A percentile compares a stretch with the other conserved stretches of the same genome.
Evolutionary conservation across 1,284 basidiomycete species (phyloP).

Genomic region (Pterula multifida): DNA sequence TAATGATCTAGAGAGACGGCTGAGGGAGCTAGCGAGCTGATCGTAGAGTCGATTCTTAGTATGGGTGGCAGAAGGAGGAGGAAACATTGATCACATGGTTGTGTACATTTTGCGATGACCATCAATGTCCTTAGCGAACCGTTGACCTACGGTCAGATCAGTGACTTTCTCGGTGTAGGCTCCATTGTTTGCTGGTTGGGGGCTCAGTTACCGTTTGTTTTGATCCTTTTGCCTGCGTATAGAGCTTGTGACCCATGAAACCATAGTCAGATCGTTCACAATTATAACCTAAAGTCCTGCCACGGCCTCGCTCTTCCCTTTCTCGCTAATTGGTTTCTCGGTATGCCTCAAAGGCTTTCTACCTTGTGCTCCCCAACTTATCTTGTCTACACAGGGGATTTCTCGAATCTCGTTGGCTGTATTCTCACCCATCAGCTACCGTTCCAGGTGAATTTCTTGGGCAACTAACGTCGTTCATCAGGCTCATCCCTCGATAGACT

Average conservation of each 20-base stretch:
- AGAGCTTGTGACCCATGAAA: constrained; percentile 7
- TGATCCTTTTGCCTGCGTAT: constrained; percentile 7
- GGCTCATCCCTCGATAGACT: constrained; percentile 36
- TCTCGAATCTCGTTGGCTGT: constrained; percentile 84
- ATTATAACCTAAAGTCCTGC: constrained; percentile 61
- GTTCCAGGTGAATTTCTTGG: constrained; percentile 59
- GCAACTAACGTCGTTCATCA: constrained; percentile 7
- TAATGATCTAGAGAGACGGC: constrained; percentile 47
- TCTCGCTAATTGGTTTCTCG: constrained; percentile 81
- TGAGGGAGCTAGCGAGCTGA: constrained; percentile 51
- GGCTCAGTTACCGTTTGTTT: constrained; percentile 80
- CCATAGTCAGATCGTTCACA: constrained; percentile 67
- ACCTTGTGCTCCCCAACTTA: background rate
- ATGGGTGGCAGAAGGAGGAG: constrained; percentile 34
- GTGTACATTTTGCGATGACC: constrained; percentile 2
- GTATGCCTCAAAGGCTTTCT: constrained; percentile 23
- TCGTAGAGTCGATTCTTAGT: constrained; percentile 63
- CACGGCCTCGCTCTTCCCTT: constrained; percentile 86
- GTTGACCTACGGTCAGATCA: constrained; percentile 19
- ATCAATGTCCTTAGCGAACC: background rate
- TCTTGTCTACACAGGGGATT: constrained; percentile 47
- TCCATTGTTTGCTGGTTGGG: constrained; percentile 85
- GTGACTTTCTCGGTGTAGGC: constrained; percentile 54
- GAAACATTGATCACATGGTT: background rate
- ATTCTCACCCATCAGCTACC: constrained; percentile 86